These are phyloP conservation scores for Kentomonas sorsogonicus DNA, from an alignment of 208 protist species.

Conservation along the genomic window DNA sequence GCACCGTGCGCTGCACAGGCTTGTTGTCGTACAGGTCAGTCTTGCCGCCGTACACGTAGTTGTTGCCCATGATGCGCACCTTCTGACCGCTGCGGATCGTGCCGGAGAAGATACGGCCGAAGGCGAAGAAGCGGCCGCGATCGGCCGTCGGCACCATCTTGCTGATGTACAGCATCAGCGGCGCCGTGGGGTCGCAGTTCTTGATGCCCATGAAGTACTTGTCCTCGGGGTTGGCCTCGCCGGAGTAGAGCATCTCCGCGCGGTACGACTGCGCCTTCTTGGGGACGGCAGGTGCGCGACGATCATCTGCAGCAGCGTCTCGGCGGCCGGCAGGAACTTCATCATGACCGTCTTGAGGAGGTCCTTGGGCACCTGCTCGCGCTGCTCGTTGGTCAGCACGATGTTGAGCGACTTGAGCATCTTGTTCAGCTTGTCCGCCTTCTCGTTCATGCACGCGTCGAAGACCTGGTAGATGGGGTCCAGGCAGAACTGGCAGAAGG, in stretches of 20 bases:
- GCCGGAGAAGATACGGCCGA: conserved; percentile 69
- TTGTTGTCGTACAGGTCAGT: conserved; percentile 91
- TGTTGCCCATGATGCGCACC: conserved; percentile 97
- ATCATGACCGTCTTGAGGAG: conserved; percentile 98
- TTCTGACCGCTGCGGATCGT: conserved; percentile 98
- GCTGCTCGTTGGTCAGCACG: conserved; percentile 88
- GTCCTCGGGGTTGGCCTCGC: conserved; percentile 92
- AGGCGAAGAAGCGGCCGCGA: conserved; percentile 86
- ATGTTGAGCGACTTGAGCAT: conserved; percentile 93
- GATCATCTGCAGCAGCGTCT: conserved; percentile 99
- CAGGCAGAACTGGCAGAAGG: conserved; percentile 96
- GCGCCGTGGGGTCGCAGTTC: conserved; percentile 92
- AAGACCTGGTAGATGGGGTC: conserved; percentile 98
- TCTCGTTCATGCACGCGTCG: conserved; percentile 93
- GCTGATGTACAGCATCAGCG: conserved; percentile 98
- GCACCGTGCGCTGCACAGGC: conserved; percentile 58
- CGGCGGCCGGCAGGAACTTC: conserved; percentile 95
- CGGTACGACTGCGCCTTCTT: conserved; percentile 95
- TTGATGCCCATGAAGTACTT: conserved; percentile 86
- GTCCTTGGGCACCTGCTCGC: conserved; percentile 88
- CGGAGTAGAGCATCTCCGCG: conserved; percentile 95
- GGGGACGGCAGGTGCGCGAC: conserved; percentile 97
- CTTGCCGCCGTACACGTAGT: conserved; percentile 98
- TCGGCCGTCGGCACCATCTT: conserved; percentile 99
- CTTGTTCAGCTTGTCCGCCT: conserved; percentile 92